Evolutionary conservation across 306 rosid genomes (phyloP), one percentile per base, ranked within the genome.

Genomic region (Begonia peltatifolia): DNA sequence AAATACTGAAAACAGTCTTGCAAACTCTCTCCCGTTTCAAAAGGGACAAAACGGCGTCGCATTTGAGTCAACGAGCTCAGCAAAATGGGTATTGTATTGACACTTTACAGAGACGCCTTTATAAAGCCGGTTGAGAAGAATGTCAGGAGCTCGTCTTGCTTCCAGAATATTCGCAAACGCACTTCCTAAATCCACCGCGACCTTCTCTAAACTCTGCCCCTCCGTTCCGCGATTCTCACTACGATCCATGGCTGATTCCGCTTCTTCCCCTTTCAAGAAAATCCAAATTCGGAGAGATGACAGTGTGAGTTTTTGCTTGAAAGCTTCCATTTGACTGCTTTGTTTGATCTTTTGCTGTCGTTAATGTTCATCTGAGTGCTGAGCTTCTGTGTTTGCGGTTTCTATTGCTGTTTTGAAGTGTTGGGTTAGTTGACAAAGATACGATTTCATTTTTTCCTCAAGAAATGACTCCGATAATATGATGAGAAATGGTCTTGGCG

Each of bases 261-360:
- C 86, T 12, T 69, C 82, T 17, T 67, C 82, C 23, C 82, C 87
- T 53, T 90, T 90, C 79, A 78, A 71, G 61, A 83, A 85, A 76
- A 73, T 90, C 61, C 94, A 70, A 65, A 82, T 89, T 66, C 83
- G 76, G 53, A 72, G 94, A 53, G 94, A 76, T 12, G 77, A 71
- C 63, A 70, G 92, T 50, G 94, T 90, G 16, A 80, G 87, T 74
- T 43, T 47, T 58, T 17, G 2, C 54, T 20, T 14, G 49, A 20
- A 63, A 17, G 0, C 57, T 20, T 2, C 4, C 23, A 20, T 20
- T 20, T 20, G 23, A 20, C 23, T 30, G 8, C 41, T 10, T 42
- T 10, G 15, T 10, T 10, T 47, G 6, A 14, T 10, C 46, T n/a
- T 66, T 53, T 54, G 64, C 14, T 47, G 54, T 35, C 38, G 15